Percentiles rank a stretch among this genome's conserved stretches.
These are phyloP conservation scores for Vitis cinerea DNA, from an alignment of 164 flowering plant species.

Conservation along the genomic window DNA sequence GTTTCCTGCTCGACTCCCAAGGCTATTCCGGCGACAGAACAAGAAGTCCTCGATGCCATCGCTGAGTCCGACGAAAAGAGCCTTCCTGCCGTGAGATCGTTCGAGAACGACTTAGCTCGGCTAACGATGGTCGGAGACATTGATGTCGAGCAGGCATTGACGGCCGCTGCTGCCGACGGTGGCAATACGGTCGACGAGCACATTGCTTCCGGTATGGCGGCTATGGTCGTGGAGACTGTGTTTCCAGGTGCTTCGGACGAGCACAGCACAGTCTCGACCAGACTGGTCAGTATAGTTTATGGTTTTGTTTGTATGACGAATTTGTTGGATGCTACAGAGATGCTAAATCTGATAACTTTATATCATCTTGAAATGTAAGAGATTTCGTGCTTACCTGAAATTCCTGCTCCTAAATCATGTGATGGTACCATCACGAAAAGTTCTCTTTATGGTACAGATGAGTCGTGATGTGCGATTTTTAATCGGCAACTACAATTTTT, in stretches of 20 bases:
- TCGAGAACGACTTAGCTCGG: conserved; percentile 69
- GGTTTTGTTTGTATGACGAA: not conserved
- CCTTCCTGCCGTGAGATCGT: conserved; percentile 67
- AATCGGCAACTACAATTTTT: too few species aligned
- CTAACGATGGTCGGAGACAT: conserved; percentile 73
- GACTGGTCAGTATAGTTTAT: conserved; percentile 56
- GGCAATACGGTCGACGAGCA: conserved; percentile 80
- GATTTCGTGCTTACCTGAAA: too few species aligned
- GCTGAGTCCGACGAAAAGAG: conserved; percentile 34
- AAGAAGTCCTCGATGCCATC: conserved; percentile 51
- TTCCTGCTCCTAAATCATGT: too few species aligned
- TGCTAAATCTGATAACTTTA: not conserved
- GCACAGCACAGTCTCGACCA: conserved; percentile 72
- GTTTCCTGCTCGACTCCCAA: conserved; percentile 27
- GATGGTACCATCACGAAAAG: too few species aligned
- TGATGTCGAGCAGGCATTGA: conserved; percentile 65
- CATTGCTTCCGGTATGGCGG: conserved; percentile 42
- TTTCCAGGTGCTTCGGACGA: conserved; percentile 69
- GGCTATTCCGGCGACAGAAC: conserved; percentile 33
- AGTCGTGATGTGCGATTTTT: too few species aligned
- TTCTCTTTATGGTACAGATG: too few species aligned
- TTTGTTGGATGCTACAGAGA: not conserved
- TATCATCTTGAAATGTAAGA: too few species aligned
- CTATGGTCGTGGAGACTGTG: conserved; percentile 88
- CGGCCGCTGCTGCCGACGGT: conserved; percentile 96